These are phyloP conservation scores for Zea luxurians DNA, from an alignment of 176 grass and related monocot genomes.

Conservation along the genomic window DNA sequence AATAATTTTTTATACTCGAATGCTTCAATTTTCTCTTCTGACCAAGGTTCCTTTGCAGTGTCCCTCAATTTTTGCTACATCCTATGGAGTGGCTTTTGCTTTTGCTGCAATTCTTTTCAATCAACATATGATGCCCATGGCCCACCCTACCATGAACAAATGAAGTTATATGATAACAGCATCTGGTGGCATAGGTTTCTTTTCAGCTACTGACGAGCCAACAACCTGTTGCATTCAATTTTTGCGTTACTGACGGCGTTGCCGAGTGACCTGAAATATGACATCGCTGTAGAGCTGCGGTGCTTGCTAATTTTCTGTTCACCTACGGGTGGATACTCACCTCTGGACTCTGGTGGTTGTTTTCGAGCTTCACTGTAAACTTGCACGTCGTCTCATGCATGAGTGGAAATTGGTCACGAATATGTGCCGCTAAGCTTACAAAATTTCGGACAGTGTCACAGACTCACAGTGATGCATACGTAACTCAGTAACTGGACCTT, in stretches of 20 bases:
- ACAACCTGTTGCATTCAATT: neutral
- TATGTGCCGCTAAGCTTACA: neutral
- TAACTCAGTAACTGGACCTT: neutral
- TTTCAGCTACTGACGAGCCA: constrained; percentile 24
- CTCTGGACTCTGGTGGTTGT: neutral
- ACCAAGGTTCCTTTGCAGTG: constrained; percentile 35
- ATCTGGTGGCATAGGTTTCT: neutral
- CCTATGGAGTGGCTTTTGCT: constrained; percentile 38
- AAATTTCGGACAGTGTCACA: neutral
- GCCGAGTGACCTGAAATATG: constrained; percentile 11
- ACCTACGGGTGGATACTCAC: neutral
- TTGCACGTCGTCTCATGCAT: neutral
- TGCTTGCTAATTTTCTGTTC: constrained; percentile 13
- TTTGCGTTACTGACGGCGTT: neutral
- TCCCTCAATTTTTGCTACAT: constrained; percentile 31
- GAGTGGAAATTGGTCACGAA: neutral
- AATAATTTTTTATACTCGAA: constrained; percentile 36
- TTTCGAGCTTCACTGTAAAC: neutral
- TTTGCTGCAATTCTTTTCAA: constrained; percentile 35
- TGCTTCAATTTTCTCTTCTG: constrained; percentile 40
- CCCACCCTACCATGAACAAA: constrained; percentile 11
- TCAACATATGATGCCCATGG: constrained; percentile 22
- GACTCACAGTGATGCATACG: neutral
- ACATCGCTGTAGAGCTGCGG: neutral
- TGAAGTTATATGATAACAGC: constrained; percentile 2